Evolutionary conservation across 139 green algal species (phyloP), one percentile per base, ranked within the genome.

Genomic region (Monoraphidium neglectum): DNA sequence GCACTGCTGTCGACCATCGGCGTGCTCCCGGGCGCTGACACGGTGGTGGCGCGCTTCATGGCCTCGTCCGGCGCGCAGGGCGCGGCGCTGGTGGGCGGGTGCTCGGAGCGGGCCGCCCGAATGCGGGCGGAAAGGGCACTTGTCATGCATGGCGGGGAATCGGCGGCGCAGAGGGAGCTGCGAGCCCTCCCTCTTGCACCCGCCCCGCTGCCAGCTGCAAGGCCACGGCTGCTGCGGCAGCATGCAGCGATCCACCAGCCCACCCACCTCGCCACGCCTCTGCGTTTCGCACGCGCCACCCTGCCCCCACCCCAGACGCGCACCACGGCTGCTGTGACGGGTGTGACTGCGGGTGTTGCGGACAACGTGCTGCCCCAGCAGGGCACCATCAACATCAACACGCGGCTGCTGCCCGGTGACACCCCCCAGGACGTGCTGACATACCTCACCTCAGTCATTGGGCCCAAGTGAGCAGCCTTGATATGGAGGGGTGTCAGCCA

Each of bases 361-460:
- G 77, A 88, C 68, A 88, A 88, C 47, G 83, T 88, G 28, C 59
- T 88, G 40, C 83, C 83, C 2, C 64, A 84, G 28, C 35, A 18
- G 1, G 26, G 65, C 24, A 40, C 16, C 28, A 33, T 83, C 3
- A 33, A 2, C 6, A 67, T 83, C 72, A 87, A 87, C 72, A 38
- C 59, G 38, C 70, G 82, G 3, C 1, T 79, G 68, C 69, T 83
- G 62, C 82, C 82, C 5, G 82, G 77, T 8, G 23, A 46, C 47
- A 51, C 47, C 13, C 75, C 70, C 2, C 28, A 76, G 24, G 36
- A 82, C 1, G 53, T 83, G 69, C 57, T 77, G 61, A 4, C 62
- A 49, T 3, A 83, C 24, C 15, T 83, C 43, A 51, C 43, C 8
- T 8, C 8, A 12, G 43, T 51, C 43, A 12, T 51, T 12, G 43